phyloP scores from a whole-genome alignment of 495 filamentous ascomycete species.

The Hypoxylon intermedium region DNA sequence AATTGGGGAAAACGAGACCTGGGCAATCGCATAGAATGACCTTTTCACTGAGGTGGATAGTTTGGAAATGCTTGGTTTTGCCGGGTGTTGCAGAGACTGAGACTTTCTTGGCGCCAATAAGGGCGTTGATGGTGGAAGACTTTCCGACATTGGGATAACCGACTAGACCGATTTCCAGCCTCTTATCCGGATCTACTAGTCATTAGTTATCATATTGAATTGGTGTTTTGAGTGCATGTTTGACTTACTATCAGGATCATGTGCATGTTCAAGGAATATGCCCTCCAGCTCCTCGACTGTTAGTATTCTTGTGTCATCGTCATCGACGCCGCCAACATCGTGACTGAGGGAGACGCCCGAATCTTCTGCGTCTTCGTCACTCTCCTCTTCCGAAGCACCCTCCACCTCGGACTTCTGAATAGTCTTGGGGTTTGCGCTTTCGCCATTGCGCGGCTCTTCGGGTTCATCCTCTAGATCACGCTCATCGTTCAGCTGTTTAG shows the following conservation, averaged over 20 bases:
- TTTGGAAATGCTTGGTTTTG: conserved; percentile 99
- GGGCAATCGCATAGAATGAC: conserved; percentile 98
- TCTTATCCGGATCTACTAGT: conserved; percentile 58
- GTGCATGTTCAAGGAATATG: conserved; percentile 80
- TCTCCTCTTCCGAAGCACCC: conserved; percentile 38
- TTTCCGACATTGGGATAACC: conserved; percentile 99
- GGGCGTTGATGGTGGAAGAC: conserved; percentile 97
- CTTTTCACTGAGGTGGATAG: conserved; percentile 86
- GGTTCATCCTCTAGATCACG: conserved; percentile 54
- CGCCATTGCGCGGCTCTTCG: conserved; percentile 46
- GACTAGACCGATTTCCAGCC: conserved; percentile 89
- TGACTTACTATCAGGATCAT: conserved; percentile 59
- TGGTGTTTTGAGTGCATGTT: neutral
- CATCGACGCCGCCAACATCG: conserved; percentile 58
- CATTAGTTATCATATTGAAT: neutral
- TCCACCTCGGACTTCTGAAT: conserved; percentile 24
- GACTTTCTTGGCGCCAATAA: conserved; percentile 97
- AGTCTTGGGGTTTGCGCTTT: conserved; percentile 44
- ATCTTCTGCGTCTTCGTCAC: conserved; percentile 51
- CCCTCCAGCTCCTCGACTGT: conserved; percentile 91
- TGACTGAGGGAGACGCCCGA: conserved; percentile 41
- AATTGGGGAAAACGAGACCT: conserved; percentile 98
- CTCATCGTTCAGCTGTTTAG: conserved; percentile 85
- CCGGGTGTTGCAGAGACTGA: conserved; percentile 97
- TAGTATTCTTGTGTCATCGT: conserved; percentile 78